Conservation (phyloP, 768 basidiomycete genomes). For the Clitopilus passeckerianus region DNA sequence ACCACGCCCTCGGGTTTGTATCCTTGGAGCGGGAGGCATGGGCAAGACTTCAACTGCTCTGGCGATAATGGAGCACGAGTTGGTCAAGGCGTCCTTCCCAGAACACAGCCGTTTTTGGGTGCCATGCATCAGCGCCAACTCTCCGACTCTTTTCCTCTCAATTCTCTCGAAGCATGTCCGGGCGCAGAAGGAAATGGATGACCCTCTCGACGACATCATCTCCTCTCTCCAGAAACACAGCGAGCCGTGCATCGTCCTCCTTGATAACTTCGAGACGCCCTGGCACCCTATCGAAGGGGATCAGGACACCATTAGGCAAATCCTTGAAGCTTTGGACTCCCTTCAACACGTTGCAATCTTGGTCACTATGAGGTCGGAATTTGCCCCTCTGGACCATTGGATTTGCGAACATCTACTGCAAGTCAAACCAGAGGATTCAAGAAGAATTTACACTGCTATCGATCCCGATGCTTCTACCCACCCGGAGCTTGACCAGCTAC, state of each 20-base stretch:
- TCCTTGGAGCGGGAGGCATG: constrained; percentile 29
- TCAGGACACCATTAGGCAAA: constrained; percentile 16
- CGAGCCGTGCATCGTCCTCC: constrained; percentile 23
- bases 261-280: constrained; percentile 38
- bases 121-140: constrained; percentile 26
- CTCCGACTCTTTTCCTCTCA: constrained; percentile 15
- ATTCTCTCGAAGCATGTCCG: constrained; percentile 15
- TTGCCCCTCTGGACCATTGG: constrained; percentile 17
- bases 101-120: constrained; percentile 22
- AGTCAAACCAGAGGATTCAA: constrained; percentile 14
- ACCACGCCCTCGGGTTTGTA: constrained; percentile 7
- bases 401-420: neutral
- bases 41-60: constrained; percentile 33
- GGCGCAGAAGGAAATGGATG: constrained; percentile 8
- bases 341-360: constrained; percentile 24
- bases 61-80: constrained; percentile 20
- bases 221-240: constrained; percentile 14
- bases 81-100: constrained; percentile 16
- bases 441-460: constrained; percentile 14
- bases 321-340: constrained; percentile 18
- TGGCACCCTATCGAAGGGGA: constrained; percentile 21
- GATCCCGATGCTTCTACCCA: constrained; percentile 12
- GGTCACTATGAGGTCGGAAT: constrained; percentile 26
- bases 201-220: constrained; percentile 15
- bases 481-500: constrained; percentile 15